Evolutionary conservation across 495 filamentous ascomycete genomes (phyloP).

Genomic region (Pseudoneurospora amorphoporcata): DNA sequence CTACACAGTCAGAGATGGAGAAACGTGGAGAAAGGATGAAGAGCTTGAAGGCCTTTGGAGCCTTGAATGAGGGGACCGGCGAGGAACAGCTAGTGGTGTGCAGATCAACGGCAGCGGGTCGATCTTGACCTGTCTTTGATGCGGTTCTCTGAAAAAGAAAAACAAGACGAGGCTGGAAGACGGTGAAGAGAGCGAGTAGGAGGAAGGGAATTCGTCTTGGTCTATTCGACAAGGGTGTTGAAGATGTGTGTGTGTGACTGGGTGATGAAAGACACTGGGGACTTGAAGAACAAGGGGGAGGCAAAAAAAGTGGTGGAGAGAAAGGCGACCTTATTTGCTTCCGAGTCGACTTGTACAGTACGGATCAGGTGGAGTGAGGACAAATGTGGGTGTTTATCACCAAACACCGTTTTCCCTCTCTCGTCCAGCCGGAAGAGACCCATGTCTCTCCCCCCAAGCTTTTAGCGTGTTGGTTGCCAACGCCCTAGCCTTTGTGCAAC

Average conservation of each 20-base stretch:
- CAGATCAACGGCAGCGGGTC: background rate
- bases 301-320: background rate
- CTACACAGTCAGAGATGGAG: background rate
- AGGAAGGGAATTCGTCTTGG: background rate
- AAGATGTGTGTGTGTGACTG: background rate
- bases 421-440: constrained; percentile 10
- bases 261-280: background rate
- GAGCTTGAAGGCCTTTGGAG: background rate
- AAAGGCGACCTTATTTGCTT: background rate
- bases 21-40: background rate
- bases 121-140: background rate
- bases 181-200: background rate
- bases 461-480: background rate
- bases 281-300: background rate
- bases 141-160: background rate
- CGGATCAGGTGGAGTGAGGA: background rate
- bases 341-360: background rate
- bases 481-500: background rate
- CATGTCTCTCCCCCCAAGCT: constrained; percentile 1
- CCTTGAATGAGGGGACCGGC: background rate
- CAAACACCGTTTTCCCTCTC: constrained; percentile 4
- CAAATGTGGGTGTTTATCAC: constrained; percentile 5
- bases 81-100: background rate
- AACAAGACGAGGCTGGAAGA: background rate
- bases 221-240: background rate